Evolutionary conservation across 2,329 filamentous ascomycete species (phyloP), one percentile per base, ranked within the genome.

Genomic region (Colletotrichum somersetense): DNA sequence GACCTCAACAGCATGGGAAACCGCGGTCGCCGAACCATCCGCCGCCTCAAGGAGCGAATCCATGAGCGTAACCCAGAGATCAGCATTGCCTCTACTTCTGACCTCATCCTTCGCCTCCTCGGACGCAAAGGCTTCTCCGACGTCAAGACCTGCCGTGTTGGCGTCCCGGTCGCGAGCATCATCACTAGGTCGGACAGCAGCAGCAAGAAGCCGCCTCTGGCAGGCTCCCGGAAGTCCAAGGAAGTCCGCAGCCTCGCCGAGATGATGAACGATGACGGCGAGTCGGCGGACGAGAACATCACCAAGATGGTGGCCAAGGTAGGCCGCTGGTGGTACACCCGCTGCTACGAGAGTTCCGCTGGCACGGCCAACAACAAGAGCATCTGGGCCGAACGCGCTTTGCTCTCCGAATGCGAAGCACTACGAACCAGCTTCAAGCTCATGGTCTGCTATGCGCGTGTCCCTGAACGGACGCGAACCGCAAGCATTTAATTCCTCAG

Each of bases 291-390:
- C 75, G 93, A 95, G 78, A 92, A 91, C 75, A 97, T 98, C 78
- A 94, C 94, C 18, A 95, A 94, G 78, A 97, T 97, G 87, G 95
- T 98, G 30, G 92, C 95, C 20, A 92, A 91, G 74, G 96, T 98
- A 14, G 96, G 95, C 2, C 89, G 96, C 55, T 98, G 96, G 94
- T 99, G 96, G 96, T 98, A 97, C 82, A 93, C 91, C 12, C 90
- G 93, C 64, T 98, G 96, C 84, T 98, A 98, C 80, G 96, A 98
- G 82, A 89, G 88, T 68, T 86, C 88, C 5, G 85, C 91, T 11
- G 81, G 89, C n/a, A 46, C 71, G 71, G 80, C 84, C 42, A 79
- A 85, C 62, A 83, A 84, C 59, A 80, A 78, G 72, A 89, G 92
- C 79, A 93, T 98, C 75, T 98, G 95, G 92, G 88, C 87, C 58